Evolutionary conservation across 345 rosid genomes (phyloP), one percentile per base, ranked within the genome.

Genomic region (Cardiospermum halicacabum): DNA sequence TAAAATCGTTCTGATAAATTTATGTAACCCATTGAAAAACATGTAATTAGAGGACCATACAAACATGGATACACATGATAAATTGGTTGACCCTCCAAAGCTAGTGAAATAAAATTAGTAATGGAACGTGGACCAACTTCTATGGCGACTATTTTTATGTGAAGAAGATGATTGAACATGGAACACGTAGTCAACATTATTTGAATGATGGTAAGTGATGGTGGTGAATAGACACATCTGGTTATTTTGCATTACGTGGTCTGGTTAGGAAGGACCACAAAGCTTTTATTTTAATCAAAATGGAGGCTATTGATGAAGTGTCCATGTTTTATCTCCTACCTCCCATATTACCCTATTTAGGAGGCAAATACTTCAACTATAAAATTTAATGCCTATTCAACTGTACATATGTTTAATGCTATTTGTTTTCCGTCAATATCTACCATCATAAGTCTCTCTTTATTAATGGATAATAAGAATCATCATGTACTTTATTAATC

Each of bases 151-250:
- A n/a, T n/a, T n/a, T n/a, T n/a, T n/a, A n/a, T n/a, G n/a, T n/a
- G n/a, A n/a, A n/a, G 21, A 34, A 22, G 32, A 7, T 19, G 25
- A 25, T 30, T 22, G 1, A 48, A 2, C 21, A 19, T 10, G 16
- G n/a, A n/a, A n/a, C n/a, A 22, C 19, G 24, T 16, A 15, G 53
- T 37, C 26, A 50, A 18, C 43, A 21, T 11, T 16, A 19, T 22
- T 51, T 36, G 26, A 64, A 16, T 12, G 59, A n/a, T n/a, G n/a
- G n/a, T 16, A 37, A 53, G n/a, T 51, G 47, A 36, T 64, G 39
- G 40, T 3, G 59, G n/a, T 25, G 5, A 37, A 50, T 19, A 2
- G 11, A 3, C 9, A 11, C 45, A n/a, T n/a, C 10, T 12, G 21
- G 11, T 28, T 19, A 30, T 7, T 34, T 51, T 36, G 31, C n/a